A percentile compares a stretch with the other conserved stretches of the same genome.
phyloP scores from a whole-genome alignment of 2,329 filamentous ascomycete genomes.

The Hypoxylon sp. region DNA sequence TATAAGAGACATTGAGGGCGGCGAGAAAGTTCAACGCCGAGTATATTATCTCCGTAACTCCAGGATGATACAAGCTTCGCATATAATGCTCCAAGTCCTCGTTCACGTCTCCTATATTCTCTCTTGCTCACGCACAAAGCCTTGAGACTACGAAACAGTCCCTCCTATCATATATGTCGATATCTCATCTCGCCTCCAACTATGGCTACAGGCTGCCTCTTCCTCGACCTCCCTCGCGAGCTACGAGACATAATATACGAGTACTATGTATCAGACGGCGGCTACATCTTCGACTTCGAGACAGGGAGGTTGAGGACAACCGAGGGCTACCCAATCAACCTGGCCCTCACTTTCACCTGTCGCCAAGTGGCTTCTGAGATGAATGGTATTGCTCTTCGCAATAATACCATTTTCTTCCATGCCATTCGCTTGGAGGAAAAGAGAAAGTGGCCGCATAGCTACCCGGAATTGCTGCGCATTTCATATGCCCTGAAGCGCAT shows the following conservation, averaged over 20 bases:
- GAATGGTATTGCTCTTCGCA: not conserved
- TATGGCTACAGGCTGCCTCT: not conserved
- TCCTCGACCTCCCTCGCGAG: not conserved
- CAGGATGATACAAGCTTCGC: too few species aligned
- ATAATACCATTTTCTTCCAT: conserved; percentile 3
- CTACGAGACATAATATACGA: not conserved
- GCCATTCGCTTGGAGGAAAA: not conserved
- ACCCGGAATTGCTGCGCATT: not conserved
- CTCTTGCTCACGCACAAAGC: not conserved
- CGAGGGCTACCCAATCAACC: not conserved
- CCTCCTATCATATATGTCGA: not conserved
- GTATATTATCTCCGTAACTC: too few species aligned
- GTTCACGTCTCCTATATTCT: not conserved
- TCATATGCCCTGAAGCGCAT: not conserved
- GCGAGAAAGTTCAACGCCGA: too few species aligned
- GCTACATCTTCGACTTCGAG: not conserved
- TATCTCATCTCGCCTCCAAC: not conserved
- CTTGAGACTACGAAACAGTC: not conserved
- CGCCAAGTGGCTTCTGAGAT: not conserved
- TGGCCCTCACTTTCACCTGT: conserved; percentile 3
- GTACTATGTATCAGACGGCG: not conserved
- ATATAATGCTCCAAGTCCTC: not conserved
- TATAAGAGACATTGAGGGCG: not conserved
- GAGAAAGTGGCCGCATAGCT: not conserved
- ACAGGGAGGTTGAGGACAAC: not conserved